phyloP scores from a whole-genome alignment of 1,139 yeast genomes.

The Geotrichum phurueaensis region DNA sequence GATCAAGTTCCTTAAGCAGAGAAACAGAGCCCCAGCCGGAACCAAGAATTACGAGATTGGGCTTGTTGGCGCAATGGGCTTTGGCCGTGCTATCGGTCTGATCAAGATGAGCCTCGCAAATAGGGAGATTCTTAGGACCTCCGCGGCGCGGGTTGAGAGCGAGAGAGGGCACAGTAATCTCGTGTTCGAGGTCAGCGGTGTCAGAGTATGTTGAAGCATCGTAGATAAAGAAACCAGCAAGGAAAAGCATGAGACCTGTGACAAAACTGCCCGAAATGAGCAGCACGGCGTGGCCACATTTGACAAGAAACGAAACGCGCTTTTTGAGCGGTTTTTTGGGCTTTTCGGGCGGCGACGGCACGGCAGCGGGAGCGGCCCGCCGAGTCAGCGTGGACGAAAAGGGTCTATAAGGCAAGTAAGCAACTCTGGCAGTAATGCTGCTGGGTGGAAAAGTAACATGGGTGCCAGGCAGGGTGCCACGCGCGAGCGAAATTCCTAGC shows the following conservation, averaged over 20 bases:
- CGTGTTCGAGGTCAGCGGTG: slow-evolving; percentile 34
- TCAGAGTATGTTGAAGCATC: slow-evolving; percentile 51
- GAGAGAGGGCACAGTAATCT: slow-evolving; percentile 42
- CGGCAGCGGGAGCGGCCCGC: neutral
- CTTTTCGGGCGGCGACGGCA: neutral
- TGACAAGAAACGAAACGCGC: slow-evolving; percentile 1
- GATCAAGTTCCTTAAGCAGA: slow-evolving; percentile 39
- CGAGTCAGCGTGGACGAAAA: neutral
- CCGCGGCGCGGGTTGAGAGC: slow-evolving; percentile 53
- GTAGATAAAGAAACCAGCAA: slow-evolving; percentile 48
- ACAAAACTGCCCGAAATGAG: slow-evolving; percentile 8
- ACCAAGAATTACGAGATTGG: slow-evolving; percentile 51
- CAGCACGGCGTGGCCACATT: slow-evolving; percentile 3
- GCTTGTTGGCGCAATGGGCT: slow-evolving; percentile 40
- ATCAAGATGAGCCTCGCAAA: slow-evolving; percentile 48
- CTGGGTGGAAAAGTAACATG: neutral
- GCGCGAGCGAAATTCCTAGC: neutral
- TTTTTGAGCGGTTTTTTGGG: neutral
- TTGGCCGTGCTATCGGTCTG: slow-evolving; percentile 45
- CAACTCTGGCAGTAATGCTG: neutral
- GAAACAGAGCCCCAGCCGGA: slow-evolving; percentile 53
- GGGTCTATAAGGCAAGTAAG: neutral
- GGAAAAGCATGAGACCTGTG: slow-evolving; percentile 3
- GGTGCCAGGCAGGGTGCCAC: neutral
- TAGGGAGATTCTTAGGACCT: slow-evolving; percentile 63